Base-by-base conservation (phyloP, 371 early-diverging fungal genomes). In the Mortierella sp. region DNA sequence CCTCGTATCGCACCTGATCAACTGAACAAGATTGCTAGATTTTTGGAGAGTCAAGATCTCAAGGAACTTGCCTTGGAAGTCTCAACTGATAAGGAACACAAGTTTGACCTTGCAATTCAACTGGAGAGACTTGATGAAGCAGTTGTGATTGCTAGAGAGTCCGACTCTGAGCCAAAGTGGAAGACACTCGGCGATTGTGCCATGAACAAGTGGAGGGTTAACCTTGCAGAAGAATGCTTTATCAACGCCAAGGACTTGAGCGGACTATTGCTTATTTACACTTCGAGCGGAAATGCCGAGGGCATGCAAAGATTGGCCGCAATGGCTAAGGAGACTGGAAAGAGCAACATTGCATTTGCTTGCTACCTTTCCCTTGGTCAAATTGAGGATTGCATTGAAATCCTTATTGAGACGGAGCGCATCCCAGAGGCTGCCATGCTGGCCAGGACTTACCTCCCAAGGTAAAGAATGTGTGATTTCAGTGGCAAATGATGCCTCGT, bases 351-450 rank as follows among this genome's bases (percentile, higher is more conserved):
- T 75, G 96, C 97, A 2, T 96, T 98, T 84, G 86, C 93, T 2
- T 95, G 96, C 75, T 88, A 91, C 73, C 88, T 95, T 72, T 83
- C 93, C 66, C 86, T 93, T 39, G 94, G 94, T 30, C 89, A 94
- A 32, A 78, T 90, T 49, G 92, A 94, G 62, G 89, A 94, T 45
- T 93, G 94, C 62, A 89, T 97, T 64, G 94, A 95, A 20, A 84
- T 98, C 18, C 87, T 99, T 61, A 84, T 94, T 71, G 88, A 92
- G 55, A 94, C 96, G 22, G 94, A 95, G 16, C 94, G 98, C 63
- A 86, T 95, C 39, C 96, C 98, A n/a, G 99, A 99, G 86, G 99
- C 99, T 0, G 97, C 98, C 40, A 89, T 98, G 84, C 90, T 97
- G 84, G 97, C 98, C 5, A 89, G 97, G 71, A 93, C 99, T 0